A percentile compares a stretch with the other conserved stretches of the same genome.
Conservation (phyloP, 768 basidiomycete genomes). For the Pisolithus orientalis region DNA sequence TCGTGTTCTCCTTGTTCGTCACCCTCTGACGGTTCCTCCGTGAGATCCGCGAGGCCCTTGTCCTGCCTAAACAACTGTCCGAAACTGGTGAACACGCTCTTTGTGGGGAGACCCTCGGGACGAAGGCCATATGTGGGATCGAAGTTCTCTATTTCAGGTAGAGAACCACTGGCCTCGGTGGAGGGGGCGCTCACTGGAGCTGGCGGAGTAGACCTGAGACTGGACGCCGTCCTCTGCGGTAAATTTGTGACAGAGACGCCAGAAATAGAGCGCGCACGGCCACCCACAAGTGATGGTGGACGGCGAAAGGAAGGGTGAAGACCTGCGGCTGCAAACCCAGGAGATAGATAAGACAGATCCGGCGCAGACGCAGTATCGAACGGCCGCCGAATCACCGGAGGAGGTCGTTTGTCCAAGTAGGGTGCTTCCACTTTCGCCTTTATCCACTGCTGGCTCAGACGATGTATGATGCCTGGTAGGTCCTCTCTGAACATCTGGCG, state of each 20-base stretch:
- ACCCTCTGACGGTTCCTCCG: constrained; percentile 50
- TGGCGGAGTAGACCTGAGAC: constrained; percentile 14
- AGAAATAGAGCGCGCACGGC: constrained; percentile 35
- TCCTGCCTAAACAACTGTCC: constrained; percentile 63
- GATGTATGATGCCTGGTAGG: constrained; percentile 92
- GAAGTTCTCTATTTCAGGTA: constrained; percentile 67
- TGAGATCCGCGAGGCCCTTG: constrained; percentile 73
- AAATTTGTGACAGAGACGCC: constrained; percentile 35
- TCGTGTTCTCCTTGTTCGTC: constrained; percentile 32
- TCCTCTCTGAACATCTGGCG: constrained; percentile 99
- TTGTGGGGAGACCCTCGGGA: constrained; percentile 83
- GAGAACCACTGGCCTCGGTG: constrained; percentile 22
- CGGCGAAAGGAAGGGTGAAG: constrained; percentile 21
- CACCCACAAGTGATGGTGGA: constrained; percentile 17
- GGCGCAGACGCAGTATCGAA: constrained; percentile 39
- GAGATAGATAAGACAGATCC: constrained; percentile 26
- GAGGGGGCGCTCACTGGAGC: constrained; percentile 14
- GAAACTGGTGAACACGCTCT: constrained; percentile 76
- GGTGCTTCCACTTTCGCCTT: constrained; percentile 92
- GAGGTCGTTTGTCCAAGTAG: constrained; percentile 57
- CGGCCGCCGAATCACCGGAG: constrained; percentile 25
- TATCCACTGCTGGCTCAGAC: constrained; percentile 93
- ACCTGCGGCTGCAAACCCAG: constrained; percentile 9
- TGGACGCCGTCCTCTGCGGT: constrained; percentile 19
- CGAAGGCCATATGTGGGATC: constrained; percentile 96